Base-by-base conservation (phyloP, 345 rosid species). In the Carallia pectinifolia region DNA sequence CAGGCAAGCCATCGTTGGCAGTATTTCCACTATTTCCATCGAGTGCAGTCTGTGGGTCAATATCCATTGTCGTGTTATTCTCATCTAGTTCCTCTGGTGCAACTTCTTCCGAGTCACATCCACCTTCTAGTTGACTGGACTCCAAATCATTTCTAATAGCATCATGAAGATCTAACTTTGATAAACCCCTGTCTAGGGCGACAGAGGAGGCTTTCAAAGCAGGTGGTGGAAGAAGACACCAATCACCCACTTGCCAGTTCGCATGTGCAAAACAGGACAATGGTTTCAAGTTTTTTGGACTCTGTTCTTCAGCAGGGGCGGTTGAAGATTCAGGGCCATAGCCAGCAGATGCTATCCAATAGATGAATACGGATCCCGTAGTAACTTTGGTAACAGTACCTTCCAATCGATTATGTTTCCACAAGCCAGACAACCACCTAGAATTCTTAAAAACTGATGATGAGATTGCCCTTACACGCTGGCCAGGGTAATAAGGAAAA, bases 331-430 rank as follows among this genome's bases (percentile, higher is more conserved):
- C 84, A 50, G 91, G 88, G 34, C 97, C 99, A 79, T 81, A 86
- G 64, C 96, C 96, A 82, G 96, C 91, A 60, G 98, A 96, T 63
- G 99, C 94, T 77, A 96, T 90, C 98, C 98, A 96, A 77, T 89
- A 92, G 54, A 92, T 83, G 81, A 90, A 96, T 62, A 87, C 88
- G 23, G 99, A 86, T 60, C 96, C 98, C 29, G 89, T 84, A 3
- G 90, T 79, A 66, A 96, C 99, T 76, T 90, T 90, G 59, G 90
- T 89, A 63, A 96, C 97, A 56, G 95, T 96, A 65, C 98, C 99
- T 83, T 90, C 98, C 78, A 92, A 77, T 62, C 93, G 83, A 76
- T 81, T 89, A 47, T 97, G 85, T 84, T 86, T 92, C 98, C 98
- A 90, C 81, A 86, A 70, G 71, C 97, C 99, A 70, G 88, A 79